A percentile compares a stretch with the other conserved stretches of the same genome.
Evolutionary conservation across 1,284 basidiomycete genomes (phyloP).

Genomic region (Albatrellus sp.): DNA sequence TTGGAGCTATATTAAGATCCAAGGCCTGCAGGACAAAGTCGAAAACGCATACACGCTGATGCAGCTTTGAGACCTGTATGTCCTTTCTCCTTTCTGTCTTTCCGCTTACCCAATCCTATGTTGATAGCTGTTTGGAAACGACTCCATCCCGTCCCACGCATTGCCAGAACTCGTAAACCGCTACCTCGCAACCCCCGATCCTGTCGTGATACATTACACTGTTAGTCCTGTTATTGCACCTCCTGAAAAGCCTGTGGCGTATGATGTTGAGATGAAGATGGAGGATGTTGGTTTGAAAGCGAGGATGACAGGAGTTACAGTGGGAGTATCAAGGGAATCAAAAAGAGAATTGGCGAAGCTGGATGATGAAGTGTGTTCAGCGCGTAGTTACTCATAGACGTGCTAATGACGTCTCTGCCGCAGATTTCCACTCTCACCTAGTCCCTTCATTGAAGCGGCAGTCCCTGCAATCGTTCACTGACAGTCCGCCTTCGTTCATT

Average conservation of each 20-base stretch:
- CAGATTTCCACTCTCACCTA: slow-evolving; percentile 72
- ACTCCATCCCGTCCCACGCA: slow-evolving; percentile 65
- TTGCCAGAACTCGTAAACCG: slow-evolving; percentile 82
- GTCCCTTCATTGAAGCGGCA: slow-evolving; percentile 77
- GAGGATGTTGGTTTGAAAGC: slow-evolving; percentile 72
- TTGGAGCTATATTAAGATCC: slow-evolving; percentile 89
- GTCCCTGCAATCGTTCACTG: slow-evolving; percentile 77
- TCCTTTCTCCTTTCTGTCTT: slow-evolving; percentile 8
- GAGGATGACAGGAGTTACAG: slow-evolving; percentile 63
- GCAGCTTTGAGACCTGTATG: slow-evolving; percentile 55
- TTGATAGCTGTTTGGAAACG: slow-evolving; percentile 51
- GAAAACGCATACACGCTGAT: slow-evolving; percentile 68
- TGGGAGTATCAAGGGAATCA: slow-evolving; percentile 59
- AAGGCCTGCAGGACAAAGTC: slow-evolving; percentile 84
- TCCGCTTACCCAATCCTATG: not conserved
- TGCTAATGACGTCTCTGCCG: slow-evolving; percentile 3
- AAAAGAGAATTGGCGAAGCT: slow-evolving; percentile 55
- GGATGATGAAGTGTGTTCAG: slow-evolving; percentile 67
- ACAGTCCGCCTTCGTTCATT: slow-evolving; percentile 73
- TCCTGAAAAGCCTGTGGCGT: slow-evolving; percentile 58
- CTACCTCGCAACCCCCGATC: slow-evolving; percentile 69
- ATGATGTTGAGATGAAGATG: slow-evolving; percentile 83
- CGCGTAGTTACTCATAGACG: not conserved
- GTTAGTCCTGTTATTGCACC: slow-evolving; percentile 46
- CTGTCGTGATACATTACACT: slow-evolving; percentile 75